Evolutionary conservation across 1,284 basidiomycete species (phyloP), one percentile per base, ranked within the genome.

Genomic region (Malassezia yamatoensis): DNA sequence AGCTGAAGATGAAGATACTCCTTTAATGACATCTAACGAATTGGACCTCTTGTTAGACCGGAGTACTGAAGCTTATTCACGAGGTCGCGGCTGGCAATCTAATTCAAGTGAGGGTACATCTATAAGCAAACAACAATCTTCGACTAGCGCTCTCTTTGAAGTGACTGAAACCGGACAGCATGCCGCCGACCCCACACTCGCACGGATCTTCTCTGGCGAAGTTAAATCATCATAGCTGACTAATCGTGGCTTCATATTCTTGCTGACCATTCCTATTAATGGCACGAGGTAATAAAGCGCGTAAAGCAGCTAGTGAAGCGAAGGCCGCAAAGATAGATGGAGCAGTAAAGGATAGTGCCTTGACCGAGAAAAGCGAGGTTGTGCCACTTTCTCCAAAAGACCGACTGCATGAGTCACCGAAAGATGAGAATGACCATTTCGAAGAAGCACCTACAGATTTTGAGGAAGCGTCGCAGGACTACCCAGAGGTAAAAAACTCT

Each of bases 21-120:
- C 21, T 3, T 84, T 96, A 56, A 81, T 96, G 68, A 84, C 61
- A 51, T 86, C 93, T 59, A 80, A 80, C 41, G 86, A 93, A 64
- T 77, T 96, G 41, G 83, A 85, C 20, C 79, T 83, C 69, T 77
- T 96, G 51, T 78, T 96, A 36, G 90, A 96, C 67, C 80, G 91
- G 29, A 81, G 84, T 29, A 82, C 83, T 0, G 84, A 83, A 35
- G 90, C 91, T 46, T 93, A 88, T 67, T 79, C 80, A 39, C 81
- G 90, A 49, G 81, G 82, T 32, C 82, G 82, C 61, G 90, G 89
- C 0, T 94, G 90, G 90, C 54, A 55, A 1, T 75, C 75, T 33
- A 68, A 70, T 10, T 57, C 67, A 37, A 10, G 51, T 57, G 38
- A 34, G 41, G 7, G 36, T 41, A 21, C 53, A 60, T 41, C 48